phyloP scores from a whole-genome alignment of 495 filamentous ascomycete genomes.

The Neurospora sp. region DNA sequence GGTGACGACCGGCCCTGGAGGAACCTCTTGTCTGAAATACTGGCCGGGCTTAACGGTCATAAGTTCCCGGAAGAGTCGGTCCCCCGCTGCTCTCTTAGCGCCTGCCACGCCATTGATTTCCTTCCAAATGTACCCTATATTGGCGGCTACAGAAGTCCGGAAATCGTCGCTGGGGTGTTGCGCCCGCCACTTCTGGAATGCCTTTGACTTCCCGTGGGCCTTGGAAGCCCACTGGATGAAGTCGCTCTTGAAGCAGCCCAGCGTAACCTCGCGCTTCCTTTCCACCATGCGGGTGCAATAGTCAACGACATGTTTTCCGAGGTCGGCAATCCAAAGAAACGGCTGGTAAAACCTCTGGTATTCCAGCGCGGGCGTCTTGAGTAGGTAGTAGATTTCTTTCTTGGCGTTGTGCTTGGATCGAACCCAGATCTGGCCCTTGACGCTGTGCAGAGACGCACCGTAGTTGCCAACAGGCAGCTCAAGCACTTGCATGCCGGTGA shows the following conservation, averaged over 20 bases:
- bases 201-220: constrained; percentile 25
- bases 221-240: constrained; percentile 47
- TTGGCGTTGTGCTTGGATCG: constrained; percentile 32
- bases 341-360: constrained; percentile 49
- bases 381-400: constrained; percentile 49
- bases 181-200: constrained; percentile 40
- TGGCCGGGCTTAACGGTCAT: constrained; percentile 1
- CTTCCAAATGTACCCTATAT: constrained; percentile 54
- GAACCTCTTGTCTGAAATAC: constrained; percentile 7
- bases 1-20: background rate
- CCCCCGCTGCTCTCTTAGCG: constrained; percentile 11
- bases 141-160: constrained; percentile 40
- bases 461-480: constrained; percentile 58
- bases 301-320: constrained; percentile 60
- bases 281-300: constrained; percentile 33
- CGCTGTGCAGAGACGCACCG: constrained; percentile 33
- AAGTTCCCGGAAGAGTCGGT: constrained; percentile 37
- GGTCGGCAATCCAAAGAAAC: constrained; percentile 57
- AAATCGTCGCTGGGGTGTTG: constrained; percentile 44
- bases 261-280: constrained; percentile 22
- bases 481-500: constrained; percentile 44
- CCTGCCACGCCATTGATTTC: constrained; percentile 38
- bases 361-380: constrained; percentile 42
- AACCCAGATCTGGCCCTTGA: constrained; percentile 50
- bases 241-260: constrained; percentile 41